Percentiles rank a stretch among this genome's conserved stretches.
These are phyloP conservation scores for Escallonia rubra DNA, from an alignment of 129 eudicot genomes.

Conservation along the genomic window DNA sequence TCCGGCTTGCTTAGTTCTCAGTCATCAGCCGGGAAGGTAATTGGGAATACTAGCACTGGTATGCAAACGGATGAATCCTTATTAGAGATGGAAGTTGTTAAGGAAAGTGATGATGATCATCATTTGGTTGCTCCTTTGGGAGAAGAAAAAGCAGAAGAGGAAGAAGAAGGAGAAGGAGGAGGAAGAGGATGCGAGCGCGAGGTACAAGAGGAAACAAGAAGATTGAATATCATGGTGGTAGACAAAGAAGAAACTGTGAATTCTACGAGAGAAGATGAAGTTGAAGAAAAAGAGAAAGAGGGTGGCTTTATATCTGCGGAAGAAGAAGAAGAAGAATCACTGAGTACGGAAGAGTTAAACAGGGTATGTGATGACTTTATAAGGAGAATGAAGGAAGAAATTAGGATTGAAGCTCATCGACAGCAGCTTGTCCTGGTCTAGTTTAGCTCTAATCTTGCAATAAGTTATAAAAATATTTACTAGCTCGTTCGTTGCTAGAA, in stretches of 20 bases:
- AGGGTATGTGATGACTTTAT: conserved; percentile 45
- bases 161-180: conserved; percentile 4
- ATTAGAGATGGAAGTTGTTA: neutral
- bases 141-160: neutral
- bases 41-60: neutral
- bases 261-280: too few relatives aligned
- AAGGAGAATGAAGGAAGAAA: conserved; percentile 37
- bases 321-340: conserved; percentile 2
- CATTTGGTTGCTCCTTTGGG: too few relatives aligned
- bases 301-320: neutral
- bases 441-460: neutral
- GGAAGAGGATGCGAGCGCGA: neutral
- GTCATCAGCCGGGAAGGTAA: too few relatives aligned
- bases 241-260: too few relatives aligned
- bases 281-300: neutral
- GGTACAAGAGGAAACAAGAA: neutral
- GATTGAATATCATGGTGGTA: too few relatives aligned
- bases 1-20: conserved; percentile 17
- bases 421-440: conserved; percentile 24
- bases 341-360: conserved; percentile 41
- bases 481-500: too few relatives aligned
- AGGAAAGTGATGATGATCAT: neutral
- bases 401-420: conserved; percentile 21
- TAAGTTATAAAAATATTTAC: too few relatives aligned
- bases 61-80: neutral